A percentile compares a stretch with the other conserved stretches of the same genome.
Evolutionary conservation across 345 rosid species (phyloP).

Genomic region (Microcos paniculata): DNA sequence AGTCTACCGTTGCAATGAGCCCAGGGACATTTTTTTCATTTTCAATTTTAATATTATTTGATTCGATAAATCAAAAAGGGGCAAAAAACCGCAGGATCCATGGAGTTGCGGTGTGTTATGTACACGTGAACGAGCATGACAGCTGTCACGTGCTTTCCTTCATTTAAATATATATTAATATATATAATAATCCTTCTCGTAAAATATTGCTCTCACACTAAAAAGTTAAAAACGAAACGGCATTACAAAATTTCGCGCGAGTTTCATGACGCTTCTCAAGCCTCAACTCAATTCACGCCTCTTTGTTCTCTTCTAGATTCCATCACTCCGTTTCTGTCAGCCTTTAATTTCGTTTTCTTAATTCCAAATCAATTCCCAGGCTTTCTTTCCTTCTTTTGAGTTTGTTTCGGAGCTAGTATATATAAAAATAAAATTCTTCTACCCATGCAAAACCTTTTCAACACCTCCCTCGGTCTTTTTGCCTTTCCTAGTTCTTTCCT

Average conservation of each 20-base stretch:
- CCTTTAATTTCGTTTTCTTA: neutral
- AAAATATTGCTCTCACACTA: neutral
- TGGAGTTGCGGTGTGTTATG: neutral
- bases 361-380: no score
- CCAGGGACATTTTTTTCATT: neutral
- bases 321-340: neutral
- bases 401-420: no score
- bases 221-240: neutral
- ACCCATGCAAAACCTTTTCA: neutral
- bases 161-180: no score
- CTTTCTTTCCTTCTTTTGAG: no score
- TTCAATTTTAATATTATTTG: neutral
- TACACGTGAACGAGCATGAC: neutral
- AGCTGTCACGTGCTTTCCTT: conserved; percentile 1
- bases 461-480: no score
- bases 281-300: neutral
- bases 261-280: neutral
- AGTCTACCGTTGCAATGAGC: neutral
- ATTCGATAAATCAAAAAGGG: no score
- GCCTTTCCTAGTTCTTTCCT: neutral
- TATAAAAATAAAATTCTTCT: neutral
- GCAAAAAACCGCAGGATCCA: neutral
- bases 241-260: conserved; percentile 19
- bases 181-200: neutral
- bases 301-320: neutral